Evolutionary conservation across 352 stramenopile genomes (phyloP), one percentile per base, ranked within the genome.

Genomic region (Globisporangium iwayamae): DNA sequence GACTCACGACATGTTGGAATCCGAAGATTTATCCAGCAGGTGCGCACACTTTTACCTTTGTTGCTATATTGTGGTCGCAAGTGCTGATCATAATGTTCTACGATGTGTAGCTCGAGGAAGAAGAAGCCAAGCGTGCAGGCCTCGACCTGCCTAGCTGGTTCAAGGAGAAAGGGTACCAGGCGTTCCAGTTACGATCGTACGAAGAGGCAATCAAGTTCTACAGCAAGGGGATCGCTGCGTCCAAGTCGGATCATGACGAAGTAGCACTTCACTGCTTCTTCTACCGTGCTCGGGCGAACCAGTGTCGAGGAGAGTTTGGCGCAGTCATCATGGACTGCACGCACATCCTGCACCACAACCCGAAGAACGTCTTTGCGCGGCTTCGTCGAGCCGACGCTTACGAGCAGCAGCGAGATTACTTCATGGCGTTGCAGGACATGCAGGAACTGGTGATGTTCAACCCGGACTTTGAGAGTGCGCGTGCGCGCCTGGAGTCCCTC

Each of bases 181-280:
- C 91, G 38, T 98, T 98, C 74, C 94, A 97, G 71, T 58, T 80
- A 30, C 85, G 89, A 13, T 85, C 95, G 51, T 98, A 96, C 62
- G 76, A 80, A 25, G 71, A 92, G 43, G 93, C 93, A 30, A 96
- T 98, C 65, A 85, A 78, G 28, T 97, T 96, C 60, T 98, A 98
- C 81, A 93, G 93, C 47, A 90, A 96, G 39, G 93, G 91, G 14
- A 97, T 96, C 25, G 70, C 79, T 7, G 71, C 72, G 4, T 83
- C 73, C 4, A 52, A 68, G 51, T 76, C 64, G 0, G 78, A 87
- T 18, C 73, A 81, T 45, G 78, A 87, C 51, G 78, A 79, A 7
- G 65, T 87, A 30, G 70, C 76, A 13, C 77, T 83, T 57, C 78
- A 87, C 58, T 85, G 78, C 51, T 85, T 79, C 54, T 72, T 85